Evolutionary conservation across 345 rosid species (phyloP).

Genomic region (Microthlaspi erraticum): DNA sequence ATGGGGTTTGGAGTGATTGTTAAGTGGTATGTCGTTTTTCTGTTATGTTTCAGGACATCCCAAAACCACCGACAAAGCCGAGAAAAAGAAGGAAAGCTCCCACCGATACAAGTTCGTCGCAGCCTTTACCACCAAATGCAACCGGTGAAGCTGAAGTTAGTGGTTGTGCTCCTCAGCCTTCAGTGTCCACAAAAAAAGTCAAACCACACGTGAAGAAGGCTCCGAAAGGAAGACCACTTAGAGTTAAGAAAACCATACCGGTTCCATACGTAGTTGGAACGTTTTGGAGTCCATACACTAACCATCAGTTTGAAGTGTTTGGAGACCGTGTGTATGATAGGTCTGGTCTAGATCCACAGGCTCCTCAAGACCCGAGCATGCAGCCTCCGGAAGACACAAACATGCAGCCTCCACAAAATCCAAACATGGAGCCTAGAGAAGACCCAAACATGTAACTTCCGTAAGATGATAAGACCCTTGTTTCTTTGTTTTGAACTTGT

Average conservation of each 20-base stretch:
- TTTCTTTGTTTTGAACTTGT: no score
- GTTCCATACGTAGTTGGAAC: not conserved
- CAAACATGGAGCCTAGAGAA: no score
- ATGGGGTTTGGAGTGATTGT: no score
- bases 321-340: not conserved
- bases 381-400: no score
- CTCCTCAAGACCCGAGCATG: no score
- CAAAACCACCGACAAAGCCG: no score
- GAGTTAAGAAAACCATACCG: not conserved
- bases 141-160: not conserved
- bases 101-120: not conserved
- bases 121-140: not conserved
- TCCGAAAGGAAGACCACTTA: not conserved
- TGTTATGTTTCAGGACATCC: no score
- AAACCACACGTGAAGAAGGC: slow-evolving; percentile 1
- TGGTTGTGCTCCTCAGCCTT: not conserved
- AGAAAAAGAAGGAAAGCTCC: not conserved
- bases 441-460: no score
- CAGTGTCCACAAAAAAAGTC: not conserved
- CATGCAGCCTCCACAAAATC: no score
- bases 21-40: no score
- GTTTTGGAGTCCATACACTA: not conserved
- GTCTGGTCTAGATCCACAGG: no score
- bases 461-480: no score
- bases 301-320: not conserved